Conservation (phyloP, 1,139 yeast genomes). For the Saccharomycopsis crataegensis region DNA sequence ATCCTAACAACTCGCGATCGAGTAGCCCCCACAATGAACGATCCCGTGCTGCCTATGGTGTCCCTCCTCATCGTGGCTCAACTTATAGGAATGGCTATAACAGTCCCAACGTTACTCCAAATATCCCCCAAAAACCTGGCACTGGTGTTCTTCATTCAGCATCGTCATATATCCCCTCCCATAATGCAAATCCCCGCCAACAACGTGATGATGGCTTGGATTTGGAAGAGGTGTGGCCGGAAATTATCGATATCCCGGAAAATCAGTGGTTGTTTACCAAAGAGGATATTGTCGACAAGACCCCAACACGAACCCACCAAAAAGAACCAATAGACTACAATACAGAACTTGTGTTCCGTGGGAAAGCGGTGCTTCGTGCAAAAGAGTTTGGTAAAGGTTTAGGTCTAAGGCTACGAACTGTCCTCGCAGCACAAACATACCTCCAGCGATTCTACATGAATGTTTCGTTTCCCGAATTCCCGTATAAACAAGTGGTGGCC, state of each 20-base stretch:
- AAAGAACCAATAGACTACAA: conserved; percentile 21
- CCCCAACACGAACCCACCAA: conserved; percentile 26
- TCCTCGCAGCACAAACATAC: conserved; percentile 28
- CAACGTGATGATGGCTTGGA: not conserved
- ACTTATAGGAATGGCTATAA: no score
- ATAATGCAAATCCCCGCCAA: no score
- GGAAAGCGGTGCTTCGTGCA: conserved; percentile 28
- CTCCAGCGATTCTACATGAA: conserved; percentile 32
- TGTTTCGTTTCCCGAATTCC: conserved; percentile 25
- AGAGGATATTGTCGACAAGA: conserved; percentile 24
- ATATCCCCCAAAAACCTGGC: no score
- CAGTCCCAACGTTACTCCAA: no score
- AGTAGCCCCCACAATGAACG: no score
- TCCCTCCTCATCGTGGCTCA: no score
- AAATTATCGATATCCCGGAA: conserved; percentile 24
- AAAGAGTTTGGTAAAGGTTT: conserved; percentile 28
- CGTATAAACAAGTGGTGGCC: conserved; percentile 22
- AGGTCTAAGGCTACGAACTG: conserved; percentile 29
- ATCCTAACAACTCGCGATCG: no score
- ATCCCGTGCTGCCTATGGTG: no score
- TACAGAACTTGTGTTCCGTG: conserved; percentile 28
- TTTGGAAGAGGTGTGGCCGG: conserved; percentile 22
- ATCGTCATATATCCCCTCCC: no score
- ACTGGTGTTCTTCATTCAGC: no score
- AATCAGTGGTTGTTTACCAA: conserved; percentile 27